phyloP scores from a whole-genome alignment of 306 rosid genomes.

The Castanopsis chinensis region DNA sequence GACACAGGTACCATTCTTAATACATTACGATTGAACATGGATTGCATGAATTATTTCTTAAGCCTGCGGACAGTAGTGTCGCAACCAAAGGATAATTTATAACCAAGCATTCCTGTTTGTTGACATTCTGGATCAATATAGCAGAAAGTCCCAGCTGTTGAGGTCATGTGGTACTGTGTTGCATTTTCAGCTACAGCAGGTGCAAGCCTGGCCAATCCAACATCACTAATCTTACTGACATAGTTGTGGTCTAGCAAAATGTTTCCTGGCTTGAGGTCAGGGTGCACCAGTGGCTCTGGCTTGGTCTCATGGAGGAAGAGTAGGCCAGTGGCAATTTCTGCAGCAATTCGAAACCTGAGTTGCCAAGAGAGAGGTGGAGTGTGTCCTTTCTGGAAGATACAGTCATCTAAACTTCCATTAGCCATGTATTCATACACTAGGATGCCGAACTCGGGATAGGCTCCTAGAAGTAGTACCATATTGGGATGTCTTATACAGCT shows the following conservation, averaged over 20 bases:
- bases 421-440: slow-evolving; percentile 88
- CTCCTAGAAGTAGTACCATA: slow-evolving; percentile 95
- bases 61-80: too few relatives aligned
- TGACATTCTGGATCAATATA: too few relatives aligned
- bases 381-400: slow-evolving; percentile 51
- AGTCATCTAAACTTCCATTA: slow-evolving; percentile 85
- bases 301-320: slow-evolving; percentile 91
- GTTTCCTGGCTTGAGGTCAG: slow-evolving; percentile 91
- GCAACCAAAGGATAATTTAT: too few relatives aligned
- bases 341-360: slow-evolving; percentile 67
- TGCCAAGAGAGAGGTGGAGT: slow-evolving; percentile 55
- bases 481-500: slow-evolving; percentile 94
- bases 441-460: slow-evolving; percentile 83
- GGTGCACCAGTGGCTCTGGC: slow-evolving; percentile 94
- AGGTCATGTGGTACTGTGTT: slow-evolving; percentile 72
- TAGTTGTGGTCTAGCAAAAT: slow-evolving; percentile 73
- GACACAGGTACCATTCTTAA: too few relatives aligned
- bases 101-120: too few relatives aligned
- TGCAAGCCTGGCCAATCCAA: slow-evolving; percentile 84
- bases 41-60: too few relatives aligned
- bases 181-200: slow-evolving; percentile 78
- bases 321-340: slow-evolving; percentile 78
- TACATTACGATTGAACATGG: too few relatives aligned
- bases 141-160: too few relatives aligned
- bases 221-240: slow-evolving; percentile 85